Evolutionary conservation across 2,329 filamentous ascomycete species (phyloP).

Genomic region (Acephala macrosclerotiorum): DNA sequence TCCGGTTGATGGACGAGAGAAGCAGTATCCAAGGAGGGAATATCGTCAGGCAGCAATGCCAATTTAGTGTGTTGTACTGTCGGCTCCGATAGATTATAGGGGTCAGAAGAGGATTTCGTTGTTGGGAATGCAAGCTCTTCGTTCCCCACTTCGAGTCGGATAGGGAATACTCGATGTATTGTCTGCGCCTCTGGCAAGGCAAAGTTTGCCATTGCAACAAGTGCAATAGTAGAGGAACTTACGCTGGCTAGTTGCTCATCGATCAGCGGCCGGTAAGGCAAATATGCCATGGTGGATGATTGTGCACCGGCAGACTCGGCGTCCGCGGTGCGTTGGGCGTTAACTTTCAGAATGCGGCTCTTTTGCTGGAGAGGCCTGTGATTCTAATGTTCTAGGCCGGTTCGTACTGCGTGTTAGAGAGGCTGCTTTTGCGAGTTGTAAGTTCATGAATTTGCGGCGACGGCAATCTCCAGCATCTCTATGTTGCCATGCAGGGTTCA

Average conservation of each 20-base stretch:
- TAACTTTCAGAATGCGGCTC: too few species aligned
- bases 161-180: background rate
- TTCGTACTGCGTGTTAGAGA: too few species aligned
- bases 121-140: background rate
- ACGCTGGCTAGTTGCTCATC: background rate
- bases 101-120: background rate
- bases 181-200: background rate
- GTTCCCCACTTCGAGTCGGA: background rate
- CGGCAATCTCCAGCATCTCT: too few species aligned
- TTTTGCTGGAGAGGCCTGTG: too few species aligned
- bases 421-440: too few species aligned
- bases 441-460: too few species aligned
- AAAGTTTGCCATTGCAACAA: background rate
- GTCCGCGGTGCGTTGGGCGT: background rate
- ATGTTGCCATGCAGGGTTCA: too few species aligned
- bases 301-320: background rate
- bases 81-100: background rate
- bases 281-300: background rate
- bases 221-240: background rate
- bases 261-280: background rate
- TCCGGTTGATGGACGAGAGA: background rate
- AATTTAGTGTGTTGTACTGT: background rate
- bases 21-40: background rate
- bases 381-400: too few species aligned
- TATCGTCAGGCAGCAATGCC: background rate